Evolutionary conservation across 768 basidiomycete genomes (phyloP).

Genomic region (Infundibulicybe gibba): DNA sequence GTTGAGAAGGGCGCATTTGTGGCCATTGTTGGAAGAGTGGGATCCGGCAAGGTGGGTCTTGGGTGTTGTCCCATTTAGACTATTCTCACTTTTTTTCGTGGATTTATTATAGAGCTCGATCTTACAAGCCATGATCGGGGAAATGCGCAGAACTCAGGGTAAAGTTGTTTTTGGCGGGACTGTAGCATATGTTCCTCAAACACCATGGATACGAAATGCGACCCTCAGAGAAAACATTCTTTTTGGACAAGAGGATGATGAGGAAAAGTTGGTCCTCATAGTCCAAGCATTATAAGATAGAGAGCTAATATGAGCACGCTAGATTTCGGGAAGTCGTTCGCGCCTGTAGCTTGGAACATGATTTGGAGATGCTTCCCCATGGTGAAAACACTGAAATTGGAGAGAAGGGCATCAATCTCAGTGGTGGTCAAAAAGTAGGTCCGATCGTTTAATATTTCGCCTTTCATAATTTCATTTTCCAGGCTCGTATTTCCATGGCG

Average conservation of each 20-base stretch:
- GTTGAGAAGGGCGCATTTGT: constrained; percentile 58
- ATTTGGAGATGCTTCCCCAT: constrained; percentile 67
- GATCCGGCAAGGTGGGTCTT: constrained; percentile 58
- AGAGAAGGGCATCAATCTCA: constrained; percentile 72
- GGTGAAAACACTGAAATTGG: constrained; percentile 72
- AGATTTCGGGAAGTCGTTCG: constrained; percentile 56
- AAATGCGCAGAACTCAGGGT: constrained; percentile 63
- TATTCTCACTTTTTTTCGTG: background rate
- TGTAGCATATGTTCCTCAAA: constrained; percentile 57
- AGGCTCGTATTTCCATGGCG: constrained; percentile 75
- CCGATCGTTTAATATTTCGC: background rate
- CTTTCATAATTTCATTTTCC: constrained; percentile 3
- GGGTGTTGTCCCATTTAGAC: background rate
- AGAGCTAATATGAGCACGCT: background rate
- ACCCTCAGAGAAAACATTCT: constrained; percentile 72
- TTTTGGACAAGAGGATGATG: constrained; percentile 67
- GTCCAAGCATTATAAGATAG: background rate
- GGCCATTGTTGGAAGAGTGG: constrained; percentile 73
- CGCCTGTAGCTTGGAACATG: constrained; percentile 68
- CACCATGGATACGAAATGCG: constrained; percentile 64
- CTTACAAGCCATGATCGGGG: constrained; percentile 55
- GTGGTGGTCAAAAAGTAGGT: constrained; percentile 40
- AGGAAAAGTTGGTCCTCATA: constrained; percentile 33
- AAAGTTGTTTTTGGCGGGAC: constrained; percentile 50
- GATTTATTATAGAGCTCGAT: constrained; percentile 42